A percentile compares a stretch with the other conserved stretches of the same genome.
These are phyloP conservation scores for Coffea eugenioides DNA, from an alignment of 257 asterid genomes.

Conservation along the genomic window DNA sequence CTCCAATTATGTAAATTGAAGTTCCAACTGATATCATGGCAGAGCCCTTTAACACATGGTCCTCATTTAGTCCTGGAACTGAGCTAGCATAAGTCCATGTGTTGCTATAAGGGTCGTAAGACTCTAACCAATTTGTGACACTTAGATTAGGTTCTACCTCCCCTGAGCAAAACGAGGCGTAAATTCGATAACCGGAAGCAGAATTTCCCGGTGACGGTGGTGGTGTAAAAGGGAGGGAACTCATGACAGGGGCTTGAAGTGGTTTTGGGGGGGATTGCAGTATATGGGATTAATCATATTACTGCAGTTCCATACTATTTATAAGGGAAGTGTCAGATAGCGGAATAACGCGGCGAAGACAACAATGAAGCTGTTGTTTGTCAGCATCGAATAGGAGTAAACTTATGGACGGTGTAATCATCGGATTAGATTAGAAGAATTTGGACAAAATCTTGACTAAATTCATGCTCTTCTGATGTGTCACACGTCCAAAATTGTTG, in stretches of 20 bases:
- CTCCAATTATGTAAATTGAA: constrained; percentile 41
- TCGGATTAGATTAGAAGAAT: background rate
- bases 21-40: constrained; percentile 35
- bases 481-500: background rate
- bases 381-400: constrained; percentile 14
- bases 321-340: background rate
- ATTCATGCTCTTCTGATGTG: background rate
- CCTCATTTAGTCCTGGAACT: constrained; percentile 24
- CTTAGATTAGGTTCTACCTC: constrained; percentile 2
- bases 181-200: constrained; percentile 21
- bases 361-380: constrained; percentile 16
- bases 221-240: constrained; percentile 10
- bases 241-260: constrained; percentile 19
- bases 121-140: constrained; percentile 36
- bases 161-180: constrained; percentile 32
- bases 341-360: constrained; percentile 5
- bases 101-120: constrained; percentile 31
- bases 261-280: background rate
- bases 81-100: constrained; percentile 28
- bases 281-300: background rate
- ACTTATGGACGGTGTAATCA: constrained; percentile 1
- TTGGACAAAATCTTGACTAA: background rate
- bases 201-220: constrained; percentile 10
- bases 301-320: background rate
- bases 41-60: constrained; percentile 43